Evolutionary conservation across 169 alveolate species (phyloP).

Genomic region (Theileria parva): DNA sequence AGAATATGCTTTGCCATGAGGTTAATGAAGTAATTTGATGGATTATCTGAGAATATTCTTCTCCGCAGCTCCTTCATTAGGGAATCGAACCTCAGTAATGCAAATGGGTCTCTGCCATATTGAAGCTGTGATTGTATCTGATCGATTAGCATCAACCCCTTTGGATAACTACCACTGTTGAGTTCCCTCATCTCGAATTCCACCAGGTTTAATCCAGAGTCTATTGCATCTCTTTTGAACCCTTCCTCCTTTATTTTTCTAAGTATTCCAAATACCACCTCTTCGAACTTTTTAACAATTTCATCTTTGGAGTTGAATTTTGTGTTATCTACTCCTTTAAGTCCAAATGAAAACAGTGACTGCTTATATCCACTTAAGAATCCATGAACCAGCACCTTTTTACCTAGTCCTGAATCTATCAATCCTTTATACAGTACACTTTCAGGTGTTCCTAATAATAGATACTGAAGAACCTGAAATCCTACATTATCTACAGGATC

Average conservation of each 20-base stretch:
- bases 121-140: conserved; percentile 54
- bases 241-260: conserved; percentile 65
- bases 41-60: conserved; percentile 26
- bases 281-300: conserved; percentile 54
- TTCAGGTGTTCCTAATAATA: conserved; percentile 69
- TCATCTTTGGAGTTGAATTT: conserved; percentile 13
- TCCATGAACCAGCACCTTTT: conserved; percentile 57
- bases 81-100: conserved; percentile 35
- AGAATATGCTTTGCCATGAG: conserved; percentile 64
- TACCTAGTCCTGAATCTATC: conserved; percentile 58
- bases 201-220: conserved; percentile 72
- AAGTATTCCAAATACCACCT: conserved; percentile 64
- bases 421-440: conserved; percentile 70
- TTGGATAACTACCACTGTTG: conserved; percentile 53
- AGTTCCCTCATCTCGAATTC: conserved; percentile 74
- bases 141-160: conserved; percentile 47
- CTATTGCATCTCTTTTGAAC: conserved; percentile 72
- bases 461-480: conserved; percentile 48
- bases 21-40: conserved; percentile 63
- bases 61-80: conserved; percentile 25
- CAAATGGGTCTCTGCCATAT: conserved; percentile 53
- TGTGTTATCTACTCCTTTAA: conserved; percentile 37
- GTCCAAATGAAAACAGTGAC: conserved; percentile 41
- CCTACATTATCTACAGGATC: conserved; percentile 60
- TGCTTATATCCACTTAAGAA: conserved; percentile 33